Conservation (phyloP, 169 alveolate species). For the Plasmodium yoelii region DNA sequence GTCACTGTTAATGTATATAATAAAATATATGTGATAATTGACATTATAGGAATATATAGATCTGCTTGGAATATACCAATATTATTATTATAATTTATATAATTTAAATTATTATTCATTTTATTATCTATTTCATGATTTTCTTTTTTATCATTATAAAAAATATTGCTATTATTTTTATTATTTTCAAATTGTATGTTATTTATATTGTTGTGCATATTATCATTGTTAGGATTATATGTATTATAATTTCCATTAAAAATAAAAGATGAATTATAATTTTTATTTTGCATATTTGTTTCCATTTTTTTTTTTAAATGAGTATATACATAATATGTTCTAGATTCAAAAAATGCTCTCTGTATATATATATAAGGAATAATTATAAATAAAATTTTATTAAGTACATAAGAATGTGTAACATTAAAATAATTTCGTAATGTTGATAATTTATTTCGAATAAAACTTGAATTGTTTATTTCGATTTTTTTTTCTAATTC, state of each 20-base stretch:
- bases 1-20: conserved; percentile 39
- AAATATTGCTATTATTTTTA: neutral
- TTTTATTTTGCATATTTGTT: neutral
- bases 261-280: conserved; percentile 16
- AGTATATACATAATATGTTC: conserved; percentile 70
- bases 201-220: neutral
- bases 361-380: conserved; percentile 72
- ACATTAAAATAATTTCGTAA: conserved; percentile 55
- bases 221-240: neutral
- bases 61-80: conserved; percentile 67
- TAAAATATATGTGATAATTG: conserved; percentile 39
- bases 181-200: neutral
- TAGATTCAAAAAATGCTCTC: conserved; percentile 58
- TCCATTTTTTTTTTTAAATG: conserved; percentile 60
- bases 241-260: conserved; percentile 7
- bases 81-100: conserved; percentile 43
- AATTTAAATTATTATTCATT: neutral
- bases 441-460: conserved; percentile 30
- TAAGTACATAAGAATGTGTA: conserved; percentile 53
- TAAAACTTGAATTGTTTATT: conserved; percentile 41
- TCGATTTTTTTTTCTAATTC: conserved; percentile 66
- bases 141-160: neutral
- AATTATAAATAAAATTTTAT: conserved; percentile 53
- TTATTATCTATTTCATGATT: neutral
- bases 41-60: conserved; percentile 57